phyloP scores from a whole-genome alignment of 257 asterid genomes.

The Craterostigma plantagineum region DNA sequence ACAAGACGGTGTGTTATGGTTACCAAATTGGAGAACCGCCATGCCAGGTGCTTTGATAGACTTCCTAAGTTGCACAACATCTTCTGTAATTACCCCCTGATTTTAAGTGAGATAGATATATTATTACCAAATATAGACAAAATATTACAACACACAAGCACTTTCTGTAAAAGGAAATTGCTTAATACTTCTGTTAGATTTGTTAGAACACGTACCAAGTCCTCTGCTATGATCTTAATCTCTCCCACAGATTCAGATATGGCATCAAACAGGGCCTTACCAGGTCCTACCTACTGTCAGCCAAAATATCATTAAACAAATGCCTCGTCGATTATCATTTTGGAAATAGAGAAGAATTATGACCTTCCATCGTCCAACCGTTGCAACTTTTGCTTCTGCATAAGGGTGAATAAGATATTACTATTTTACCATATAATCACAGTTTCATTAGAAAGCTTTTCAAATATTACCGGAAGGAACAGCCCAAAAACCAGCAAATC shows the following conservation, averaged over 20 bases:
- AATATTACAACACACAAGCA: background rate
- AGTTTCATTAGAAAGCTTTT: slow-evolving; percentile 9
- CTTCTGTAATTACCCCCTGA: slow-evolving; percentile 92
- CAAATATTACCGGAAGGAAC: slow-evolving; percentile 75
- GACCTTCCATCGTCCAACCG: slow-evolving; percentile 87
- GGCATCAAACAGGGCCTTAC: slow-evolving; percentile 70
- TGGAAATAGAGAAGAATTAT: slow-evolving; percentile 11
- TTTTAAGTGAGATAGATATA: too few relatives aligned
- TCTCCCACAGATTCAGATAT: slow-evolving; percentile 61
- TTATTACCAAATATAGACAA: too few relatives aligned
- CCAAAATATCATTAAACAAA: slow-evolving; percentile 16
- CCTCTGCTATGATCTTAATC: slow-evolving; percentile 87
- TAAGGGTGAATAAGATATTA: slow-evolving; percentile 9
- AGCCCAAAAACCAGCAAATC: slow-evolving; percentile 99
- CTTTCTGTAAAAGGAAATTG: too few relatives aligned
- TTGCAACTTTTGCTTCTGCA: slow-evolving; percentile 84
- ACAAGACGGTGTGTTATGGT: slow-evolving; percentile 9
- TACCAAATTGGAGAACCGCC: slow-evolving; percentile 99
- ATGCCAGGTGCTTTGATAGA: slow-evolving; percentile 94
- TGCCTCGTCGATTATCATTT: slow-evolving; percentile 6
- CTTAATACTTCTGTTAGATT: too few relatives aligned
- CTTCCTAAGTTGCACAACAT: slow-evolving; percentile 77
- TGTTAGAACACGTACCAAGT: slow-evolving; percentile 37
- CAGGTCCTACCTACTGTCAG: slow-evolving; percentile 84
- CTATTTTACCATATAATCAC: slow-evolving; percentile 6